These are phyloP conservation scores for Botryotinia calthae DNA, from an alignment of 2,329 filamentous ascomycete genomes.

Conservation along the genomic window DNA sequence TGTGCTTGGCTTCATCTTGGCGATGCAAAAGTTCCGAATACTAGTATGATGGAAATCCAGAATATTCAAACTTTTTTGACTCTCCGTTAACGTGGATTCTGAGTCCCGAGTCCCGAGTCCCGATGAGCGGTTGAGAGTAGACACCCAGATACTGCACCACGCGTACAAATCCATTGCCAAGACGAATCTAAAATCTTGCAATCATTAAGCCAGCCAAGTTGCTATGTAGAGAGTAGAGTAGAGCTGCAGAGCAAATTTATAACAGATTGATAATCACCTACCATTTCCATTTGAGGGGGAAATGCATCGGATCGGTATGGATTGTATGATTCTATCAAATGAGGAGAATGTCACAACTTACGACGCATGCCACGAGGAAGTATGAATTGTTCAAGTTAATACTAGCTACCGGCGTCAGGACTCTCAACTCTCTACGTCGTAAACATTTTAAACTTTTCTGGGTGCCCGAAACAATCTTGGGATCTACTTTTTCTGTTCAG, in stretches of 20 bases:
- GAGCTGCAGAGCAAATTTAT: not conserved
- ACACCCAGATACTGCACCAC: not conserved
- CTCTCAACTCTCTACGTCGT: not conserved
- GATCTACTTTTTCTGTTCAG: not conserved
- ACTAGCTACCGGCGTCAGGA: not conserved
- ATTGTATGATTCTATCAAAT: not conserved
- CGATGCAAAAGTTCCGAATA: not conserved
- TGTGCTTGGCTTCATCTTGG: not conserved
- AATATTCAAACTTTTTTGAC: not conserved
- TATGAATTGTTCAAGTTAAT: not conserved
- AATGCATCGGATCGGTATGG: not conserved
- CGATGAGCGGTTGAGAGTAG: not conserved
- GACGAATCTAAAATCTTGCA: not conserved
- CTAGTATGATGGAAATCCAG: not conserved
- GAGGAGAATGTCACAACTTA: not conserved
- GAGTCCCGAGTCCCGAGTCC: not conserved
- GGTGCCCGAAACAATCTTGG: not conserved
- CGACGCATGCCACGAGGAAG: slow-evolving; percentile 14
- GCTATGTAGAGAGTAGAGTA: not conserved
- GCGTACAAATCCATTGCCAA: slow-evolving; percentile 7
- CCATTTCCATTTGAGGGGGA: not conserved
- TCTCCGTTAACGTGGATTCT: not conserved
- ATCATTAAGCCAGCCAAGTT: not conserved
- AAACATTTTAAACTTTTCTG: not conserved
- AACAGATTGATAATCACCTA: not conserved